Conservation (phyloP, 345 rosid species). For the Lepidium sativum region DNA sequence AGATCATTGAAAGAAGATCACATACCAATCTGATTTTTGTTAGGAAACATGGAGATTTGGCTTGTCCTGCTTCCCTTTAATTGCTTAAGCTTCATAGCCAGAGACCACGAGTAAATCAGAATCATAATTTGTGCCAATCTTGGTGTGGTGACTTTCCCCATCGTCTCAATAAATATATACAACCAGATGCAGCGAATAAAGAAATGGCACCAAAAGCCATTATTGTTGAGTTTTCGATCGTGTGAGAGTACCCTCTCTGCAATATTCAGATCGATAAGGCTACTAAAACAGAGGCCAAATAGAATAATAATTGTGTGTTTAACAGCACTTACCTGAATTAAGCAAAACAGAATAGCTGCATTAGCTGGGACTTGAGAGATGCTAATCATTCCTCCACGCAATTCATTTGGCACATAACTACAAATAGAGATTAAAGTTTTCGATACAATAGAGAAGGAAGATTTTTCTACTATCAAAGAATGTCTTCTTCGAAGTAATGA, state of each 20-base stretch:
- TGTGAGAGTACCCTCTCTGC: conserved; percentile 68
- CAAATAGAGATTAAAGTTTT: conserved; percentile 8
- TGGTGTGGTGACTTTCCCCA: conserved; percentile 91
- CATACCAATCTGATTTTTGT: conserved; percentile 6
- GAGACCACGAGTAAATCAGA: conserved; percentile 4
- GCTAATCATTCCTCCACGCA: conserved; percentile 96
- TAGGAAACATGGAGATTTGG: neutral
- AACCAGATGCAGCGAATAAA: conserved; percentile 61
- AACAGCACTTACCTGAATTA: conserved; percentile 43
- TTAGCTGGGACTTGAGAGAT: conserved; percentile 81
- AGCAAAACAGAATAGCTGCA: conserved; percentile 50
- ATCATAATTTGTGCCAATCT: conserved; percentile 69
- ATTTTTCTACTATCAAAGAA: neutral
- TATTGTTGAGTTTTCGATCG: conserved; percentile 62
- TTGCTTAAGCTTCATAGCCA: neutral
- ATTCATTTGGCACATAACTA: conserved; percentile 86
- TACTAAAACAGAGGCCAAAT: neutral
- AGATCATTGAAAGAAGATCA: neutral
- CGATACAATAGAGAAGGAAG: neutral
- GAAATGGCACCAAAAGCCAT: conserved; percentile 57
- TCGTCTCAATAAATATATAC: conserved; percentile 69
- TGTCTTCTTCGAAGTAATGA: neutral
- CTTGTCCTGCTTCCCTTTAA: conserved; percentile 1
- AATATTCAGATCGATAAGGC: conserved; percentile 10
- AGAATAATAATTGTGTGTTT: neutral